These are phyloP conservation scores for Solanum corneliomulleri DNA, from an alignment of 257 asterid species.

Conservation along the genomic window DNA sequence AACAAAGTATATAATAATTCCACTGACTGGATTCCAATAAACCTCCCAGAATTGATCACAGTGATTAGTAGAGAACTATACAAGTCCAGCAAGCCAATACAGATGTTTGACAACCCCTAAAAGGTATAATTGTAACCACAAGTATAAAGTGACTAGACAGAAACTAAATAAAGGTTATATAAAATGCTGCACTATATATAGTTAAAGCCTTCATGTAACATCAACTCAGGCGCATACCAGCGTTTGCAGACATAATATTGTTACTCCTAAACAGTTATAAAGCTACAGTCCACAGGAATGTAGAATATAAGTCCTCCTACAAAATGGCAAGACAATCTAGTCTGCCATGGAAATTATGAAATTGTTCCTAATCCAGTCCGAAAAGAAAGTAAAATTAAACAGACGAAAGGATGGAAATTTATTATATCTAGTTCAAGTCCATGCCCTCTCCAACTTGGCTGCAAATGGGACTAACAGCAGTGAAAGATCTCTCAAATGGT, in stretches of 20 bases:
- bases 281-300: constrained; percentile 37
- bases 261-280: constrained; percentile 33
- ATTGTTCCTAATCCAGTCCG: constrained; percentile 33
- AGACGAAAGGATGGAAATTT: constrained; percentile 16
- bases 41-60: neutral
- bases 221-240: constrained; percentile 14
- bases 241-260: constrained; percentile 27
- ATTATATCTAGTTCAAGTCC: constrained; percentile 67
- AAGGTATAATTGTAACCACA: neutral
- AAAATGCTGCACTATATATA: neutral
- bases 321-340: constrained; percentile 38
- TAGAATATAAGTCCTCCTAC: constrained; percentile 52
- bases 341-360: constrained; percentile 32
- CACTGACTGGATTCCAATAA: neutral
- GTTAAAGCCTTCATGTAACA: constrained; percentile 3
- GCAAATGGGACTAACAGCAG: constrained; percentile 77
- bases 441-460: constrained; percentile 83
- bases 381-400: constrained; percentile 18
- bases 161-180: neutral
- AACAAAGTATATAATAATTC: neutral
- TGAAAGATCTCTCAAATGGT: constrained; percentile 79
- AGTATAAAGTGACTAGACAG: neutral
- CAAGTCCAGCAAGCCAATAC: neutral
- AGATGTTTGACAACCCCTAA: neutral
- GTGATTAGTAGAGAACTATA: neutral